Evolutionary conservation across 2,329 filamentous ascomycete genomes (phyloP), one percentile per base, ranked within the genome.

Genomic region (Fulvia fulva): DNA sequence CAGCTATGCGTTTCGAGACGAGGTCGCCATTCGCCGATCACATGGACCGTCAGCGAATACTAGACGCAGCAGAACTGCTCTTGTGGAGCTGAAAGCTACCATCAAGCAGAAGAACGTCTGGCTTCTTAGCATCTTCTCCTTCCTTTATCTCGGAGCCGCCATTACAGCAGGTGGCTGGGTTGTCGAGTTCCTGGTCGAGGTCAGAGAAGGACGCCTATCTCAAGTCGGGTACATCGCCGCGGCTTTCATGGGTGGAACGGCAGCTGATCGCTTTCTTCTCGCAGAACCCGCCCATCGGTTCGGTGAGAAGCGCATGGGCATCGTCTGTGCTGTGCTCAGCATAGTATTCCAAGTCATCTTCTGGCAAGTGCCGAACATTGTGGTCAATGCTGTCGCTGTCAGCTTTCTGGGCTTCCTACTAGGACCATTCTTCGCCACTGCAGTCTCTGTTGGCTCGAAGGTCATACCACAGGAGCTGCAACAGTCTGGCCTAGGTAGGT

Each of bases 191-290:
- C 76, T 88, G 2, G 81, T 87, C 6, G 77, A 78, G 2, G 82
- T 83, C n/a, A 81, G 85, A 0, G 73, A 80, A 2, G 84, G 84
- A 0, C 74, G 81, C 1, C 72, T 87, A 0, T 75, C 80, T 0
- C 74, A 80, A 19, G 81, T 86, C 70, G 85, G 84, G 0, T 88
- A 87, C 53, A 80, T 88, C 0, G 81, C 84, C 0, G 81, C 84
- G 0, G 84, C 83, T 2, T 83, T 82, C 63, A 84, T 79, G 49
- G 84, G 82, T 2, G 85, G 85, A 0, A 75, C 76, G 0, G 75
- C 86, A 3, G 75, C 87, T 0, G 84, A 84, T 75, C 56, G 56
- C 3, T 59, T 62, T 19, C 43, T 59, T 1, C 30, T 62, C n/a
- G 60, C 60, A 21, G 60, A 62, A 51, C 57, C 59, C 6, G 57